A percentile compares a stretch with the other conserved stretches of the same genome.
These are phyloP conservation scores for Saccharum hybrid DNA, from an alignment of 202 grass and related monocot genomes.

Conservation along the genomic window DNA sequence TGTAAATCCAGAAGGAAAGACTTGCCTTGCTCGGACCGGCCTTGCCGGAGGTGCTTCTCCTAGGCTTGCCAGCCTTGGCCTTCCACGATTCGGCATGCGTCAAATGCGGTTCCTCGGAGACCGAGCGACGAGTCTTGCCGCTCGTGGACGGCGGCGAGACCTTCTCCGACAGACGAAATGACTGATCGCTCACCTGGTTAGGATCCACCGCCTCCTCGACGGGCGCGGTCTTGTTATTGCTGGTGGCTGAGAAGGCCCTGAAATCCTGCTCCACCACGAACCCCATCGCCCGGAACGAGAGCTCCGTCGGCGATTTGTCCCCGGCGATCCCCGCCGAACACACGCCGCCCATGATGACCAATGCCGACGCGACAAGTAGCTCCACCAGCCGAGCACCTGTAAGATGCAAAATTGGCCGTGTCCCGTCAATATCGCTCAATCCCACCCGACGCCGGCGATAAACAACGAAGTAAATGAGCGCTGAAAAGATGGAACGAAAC, in stretches of 20 bases:
- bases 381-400: conserved; percentile 14
- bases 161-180: conserved; percentile 15
- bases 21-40: conserved; percentile 58
- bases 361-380: conserved; percentile 22
- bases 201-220: conserved; percentile 43
- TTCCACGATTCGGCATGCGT: conserved; percentile 31
- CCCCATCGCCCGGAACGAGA: conserved; percentile 59
- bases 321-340: conserved; percentile 61
- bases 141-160: conserved; percentile 27
- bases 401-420: conserved; percentile 25
- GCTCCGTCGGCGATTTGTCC: conserved; percentile 54
- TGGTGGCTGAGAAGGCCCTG: conserved; percentile 36
- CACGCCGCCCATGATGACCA: conserved; percentile 55
- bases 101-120: conserved; percentile 42
- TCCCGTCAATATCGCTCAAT: neutral
- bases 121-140: conserved; percentile 34
- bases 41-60: conserved; percentile 44
- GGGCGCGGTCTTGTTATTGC: conserved; percentile 55
- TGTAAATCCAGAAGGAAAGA: conserved; percentile 10
- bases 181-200: conserved; percentile 5
- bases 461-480: neutral
- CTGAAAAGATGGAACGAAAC: conserved; percentile 21
- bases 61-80: conserved; percentile 37
- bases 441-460: neutral
- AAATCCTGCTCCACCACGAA: conserved; percentile 58